These are phyloP conservation scores for Flagelloscypha sp. DNA, from an alignment of 768 basidiomycete species.

Conservation along the genomic window DNA sequence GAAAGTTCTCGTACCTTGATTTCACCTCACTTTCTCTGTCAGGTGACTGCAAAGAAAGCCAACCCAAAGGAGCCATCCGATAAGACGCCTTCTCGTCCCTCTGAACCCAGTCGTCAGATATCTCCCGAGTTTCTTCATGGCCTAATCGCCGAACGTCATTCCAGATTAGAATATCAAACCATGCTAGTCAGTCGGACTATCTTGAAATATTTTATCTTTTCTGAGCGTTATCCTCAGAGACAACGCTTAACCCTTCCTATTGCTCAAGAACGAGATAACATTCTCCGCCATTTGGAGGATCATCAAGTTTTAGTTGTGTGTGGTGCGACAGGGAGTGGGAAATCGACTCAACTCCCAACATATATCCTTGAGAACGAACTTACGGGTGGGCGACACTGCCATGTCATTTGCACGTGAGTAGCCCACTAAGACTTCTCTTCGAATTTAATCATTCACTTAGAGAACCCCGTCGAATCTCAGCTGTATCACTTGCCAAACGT, in stretches of 20 bases:
- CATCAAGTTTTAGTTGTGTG: constrained; percentile 86
- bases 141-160: constrained; percentile 46
- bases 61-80: constrained; percentile 15
- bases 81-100: constrained; percentile 5
- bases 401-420: constrained; percentile 93
- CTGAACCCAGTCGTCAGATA: constrained; percentile 8
- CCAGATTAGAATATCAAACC: constrained; percentile 63
- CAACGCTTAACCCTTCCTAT: constrained; percentile 82
- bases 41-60: neutral
- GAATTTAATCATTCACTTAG: no score
- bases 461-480: constrained; percentile 92
- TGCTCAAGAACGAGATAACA: constrained; percentile 68
- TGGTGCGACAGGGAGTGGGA: constrained; percentile 84
- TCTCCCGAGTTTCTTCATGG: constrained; percentile 40
- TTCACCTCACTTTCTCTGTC: neutral
- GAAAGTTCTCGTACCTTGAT: neutral
- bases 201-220: neutral
- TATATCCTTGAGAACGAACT: constrained; percentile 91
- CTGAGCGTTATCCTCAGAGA: constrained; percentile 28
- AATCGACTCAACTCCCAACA: constrained; percentile 92
- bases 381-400: constrained; percentile 72
- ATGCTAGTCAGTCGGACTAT: constrained; percentile 64
- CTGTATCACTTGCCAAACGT: constrained; percentile 90
- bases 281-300: constrained; percentile 57
- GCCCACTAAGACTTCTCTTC: no score